These are phyloP conservation scores for Tuber indicum DNA, from an alignment of 495 filamentous ascomycete genomes.

Conservation along the genomic window DNA sequence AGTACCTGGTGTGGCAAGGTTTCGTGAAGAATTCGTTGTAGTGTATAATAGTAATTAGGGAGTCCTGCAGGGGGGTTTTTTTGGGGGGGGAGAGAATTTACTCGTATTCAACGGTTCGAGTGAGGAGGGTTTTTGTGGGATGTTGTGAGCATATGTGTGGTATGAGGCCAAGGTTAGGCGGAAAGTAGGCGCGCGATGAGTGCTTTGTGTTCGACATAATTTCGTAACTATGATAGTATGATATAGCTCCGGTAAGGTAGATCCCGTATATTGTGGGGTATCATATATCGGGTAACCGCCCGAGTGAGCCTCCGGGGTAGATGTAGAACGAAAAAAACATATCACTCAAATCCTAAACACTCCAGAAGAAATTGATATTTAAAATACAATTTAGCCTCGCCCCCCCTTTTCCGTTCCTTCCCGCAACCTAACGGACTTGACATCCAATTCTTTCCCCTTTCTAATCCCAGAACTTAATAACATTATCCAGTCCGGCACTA, in stretches of 20 bases:
- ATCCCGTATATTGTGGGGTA: not conserved
- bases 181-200: not conserved
- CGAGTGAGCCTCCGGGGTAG: not conserved
- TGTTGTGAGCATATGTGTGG: not conserved
- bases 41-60: too few species aligned
- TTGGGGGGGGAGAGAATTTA: too few species aligned
- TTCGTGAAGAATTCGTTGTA: too few species aligned
- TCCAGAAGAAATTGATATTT: not conserved
- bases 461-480: conserved; percentile 94
- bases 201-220: not conserved
- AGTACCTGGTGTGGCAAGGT: too few species aligned
- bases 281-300: not conserved
- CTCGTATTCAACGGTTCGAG: not conserved
- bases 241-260: not conserved
- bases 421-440: not conserved
- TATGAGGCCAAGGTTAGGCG: not conserved
- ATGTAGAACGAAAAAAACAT: not conserved
- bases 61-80: too few species aligned
- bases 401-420: not conserved
- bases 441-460: not conserved
- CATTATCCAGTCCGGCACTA: conserved; percentile 79
- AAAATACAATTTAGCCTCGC: not conserved
- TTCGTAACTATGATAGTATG: not conserved
- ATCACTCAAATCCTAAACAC: not conserved
- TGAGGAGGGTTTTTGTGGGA: not conserved